Percentiles rank a stretch among this genome's conserved stretches.
phyloP scores from a whole-genome alignment of 2,329 filamentous ascomycete species.

The Penicillium corylophilum region DNA sequence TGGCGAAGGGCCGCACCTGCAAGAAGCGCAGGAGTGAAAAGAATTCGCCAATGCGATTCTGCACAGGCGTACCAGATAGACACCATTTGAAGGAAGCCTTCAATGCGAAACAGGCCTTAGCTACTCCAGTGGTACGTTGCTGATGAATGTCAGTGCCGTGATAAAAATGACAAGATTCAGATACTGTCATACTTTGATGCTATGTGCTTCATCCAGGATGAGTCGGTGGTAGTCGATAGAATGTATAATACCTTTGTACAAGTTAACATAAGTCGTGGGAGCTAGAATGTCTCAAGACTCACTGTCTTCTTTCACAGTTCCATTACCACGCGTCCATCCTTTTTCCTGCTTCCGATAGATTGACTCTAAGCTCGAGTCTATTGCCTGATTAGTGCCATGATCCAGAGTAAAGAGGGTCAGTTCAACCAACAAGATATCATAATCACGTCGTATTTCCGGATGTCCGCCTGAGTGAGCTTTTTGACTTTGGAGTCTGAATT shows the following conservation, averaged over 20 bases:
- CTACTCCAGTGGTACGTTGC: constrained; percentile 78
- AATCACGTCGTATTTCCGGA: constrained; percentile 85
- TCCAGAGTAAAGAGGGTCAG: not conserved
- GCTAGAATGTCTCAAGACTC: constrained; percentile 11
- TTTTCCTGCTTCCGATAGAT: constrained; percentile 90
- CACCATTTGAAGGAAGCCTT: constrained; percentile 92
- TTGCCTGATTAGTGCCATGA: not conserved
- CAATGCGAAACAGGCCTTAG: constrained; percentile 90
- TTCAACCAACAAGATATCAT: constrained; percentile 84
- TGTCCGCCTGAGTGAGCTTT: constrained; percentile 67
- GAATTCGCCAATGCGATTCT: constrained; percentile 96
- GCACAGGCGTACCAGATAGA: constrained; percentile 87
- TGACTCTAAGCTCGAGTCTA: constrained; percentile 71
- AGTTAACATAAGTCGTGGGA: constrained; percentile 3
- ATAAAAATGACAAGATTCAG: not conserved
- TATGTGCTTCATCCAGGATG: constrained; percentile 93
- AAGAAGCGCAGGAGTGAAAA: constrained; percentile 93
- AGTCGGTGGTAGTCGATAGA: constrained; percentile 83
- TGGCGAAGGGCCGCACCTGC: constrained; percentile 82
- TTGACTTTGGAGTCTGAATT: constrained; percentile 83
- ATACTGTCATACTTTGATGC: constrained; percentile 66
- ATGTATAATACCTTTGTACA: constrained; percentile 67
- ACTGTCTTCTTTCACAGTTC: constrained; percentile 74
- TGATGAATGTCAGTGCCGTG: constrained; percentile 19
- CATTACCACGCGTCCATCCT: constrained; percentile 78